Conservation (phyloP, 257 asterid species). For the Nicotiana tomentosiformis region DNA sequence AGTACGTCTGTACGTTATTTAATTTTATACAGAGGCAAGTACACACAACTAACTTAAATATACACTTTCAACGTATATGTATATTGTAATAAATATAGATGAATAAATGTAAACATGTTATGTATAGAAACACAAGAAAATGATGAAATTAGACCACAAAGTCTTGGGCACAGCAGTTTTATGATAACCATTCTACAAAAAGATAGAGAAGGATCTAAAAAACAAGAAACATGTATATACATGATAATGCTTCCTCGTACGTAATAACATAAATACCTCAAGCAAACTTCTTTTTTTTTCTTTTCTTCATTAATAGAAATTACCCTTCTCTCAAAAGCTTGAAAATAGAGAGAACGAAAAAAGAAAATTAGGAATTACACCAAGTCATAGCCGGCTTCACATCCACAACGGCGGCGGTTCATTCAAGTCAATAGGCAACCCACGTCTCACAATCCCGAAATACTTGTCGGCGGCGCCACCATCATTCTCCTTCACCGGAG, state of each 20-base stretch:
- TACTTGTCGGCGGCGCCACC: slow-evolving; percentile 27
- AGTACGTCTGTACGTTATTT: not conserved
- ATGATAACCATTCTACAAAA: not conserved
- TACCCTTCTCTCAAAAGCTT: not conserved
- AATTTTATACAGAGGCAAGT: too few species aligned
- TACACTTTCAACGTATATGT: not conserved
- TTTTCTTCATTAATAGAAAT: not conserved
- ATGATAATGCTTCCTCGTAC: not conserved
- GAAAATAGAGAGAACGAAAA: not conserved
- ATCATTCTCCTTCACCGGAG: slow-evolving; percentile 30
- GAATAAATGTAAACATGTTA: not conserved
- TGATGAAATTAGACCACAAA: not conserved
- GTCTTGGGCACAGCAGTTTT: not conserved
- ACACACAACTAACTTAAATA: not conserved
- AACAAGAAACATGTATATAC: not conserved
- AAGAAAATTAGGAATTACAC: not conserved
- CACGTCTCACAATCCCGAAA: slow-evolving; percentile 74
- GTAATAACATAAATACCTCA: not conserved
- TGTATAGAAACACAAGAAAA: not conserved
- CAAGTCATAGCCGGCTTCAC: slow-evolving; percentile 11
- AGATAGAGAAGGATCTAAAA: not conserved
- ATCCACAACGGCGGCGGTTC: slow-evolving; percentile 95
- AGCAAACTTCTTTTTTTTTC: not conserved
- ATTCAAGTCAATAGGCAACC: slow-evolving; percentile 81
- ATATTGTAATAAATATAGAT: not conserved